Evolutionary conservation across 805 yeast species (phyloP), one percentile per base, ranked within the genome.

Genomic region (Yarrowia sp.): DNA sequence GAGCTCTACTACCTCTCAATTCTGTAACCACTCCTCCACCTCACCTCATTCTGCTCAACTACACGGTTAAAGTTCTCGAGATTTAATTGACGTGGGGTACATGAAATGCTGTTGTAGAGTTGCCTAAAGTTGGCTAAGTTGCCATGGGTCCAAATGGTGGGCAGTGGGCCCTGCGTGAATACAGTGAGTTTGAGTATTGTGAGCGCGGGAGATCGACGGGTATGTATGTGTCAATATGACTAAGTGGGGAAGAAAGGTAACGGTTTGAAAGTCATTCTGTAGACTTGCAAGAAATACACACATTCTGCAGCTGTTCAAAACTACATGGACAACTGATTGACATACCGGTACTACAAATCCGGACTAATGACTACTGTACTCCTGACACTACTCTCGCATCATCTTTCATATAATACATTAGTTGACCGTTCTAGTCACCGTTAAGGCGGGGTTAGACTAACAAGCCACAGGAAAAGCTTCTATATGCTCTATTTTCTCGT

Each of bases 131-230:
- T 26, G 32, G 7, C 32, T 26, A 26, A 26, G 32, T 48, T 9
- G 50, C 35, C 55, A 32, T 15, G 55, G 59, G 41, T 38, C n/a
- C 16, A 9, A 11, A 10, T 8, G 63, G 63, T 56, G 63, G 63
- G 63, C 63, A 42, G 63, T 56, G 63, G 63, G 63, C 53, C 53
- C 53, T 48, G 53, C 53, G 53, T 48, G 32, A 26, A 15, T 3
- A 2, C 15, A 22, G 12, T 16, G 14, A 9, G 32, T 4, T 16
- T 10, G 22, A 16, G 35, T 14, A 22, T 10, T 10, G 35, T 14
- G 35, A 22, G 15, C 8, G 16, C 53, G 53, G 53, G 53, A 48
- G 53, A 48, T 48, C 53, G 53, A 11, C 53, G 36, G 50, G 15
- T 46, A 46, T 46, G 50, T 46, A 26, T 19, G 35, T 46, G 50